Evolutionary conservation across 2,329 filamentous ascomycete species (phyloP), one percentile per base, ranked within the genome.

Genomic region (Sclerotinia spermophila): DNA sequence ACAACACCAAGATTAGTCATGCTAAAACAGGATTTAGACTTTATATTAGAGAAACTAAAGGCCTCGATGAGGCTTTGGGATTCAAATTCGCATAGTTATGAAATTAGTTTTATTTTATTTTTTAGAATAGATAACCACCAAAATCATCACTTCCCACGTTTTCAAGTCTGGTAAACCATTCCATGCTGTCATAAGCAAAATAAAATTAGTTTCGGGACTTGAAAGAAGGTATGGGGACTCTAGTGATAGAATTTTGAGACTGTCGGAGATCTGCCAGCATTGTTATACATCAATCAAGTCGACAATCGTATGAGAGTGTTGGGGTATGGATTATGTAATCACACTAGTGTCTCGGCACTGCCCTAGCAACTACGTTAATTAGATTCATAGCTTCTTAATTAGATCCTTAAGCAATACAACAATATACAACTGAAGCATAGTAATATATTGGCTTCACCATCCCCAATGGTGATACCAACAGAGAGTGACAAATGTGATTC

Each of bases 211-310:
- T 19, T 45, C 11, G 0, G 24, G 24, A 4, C 44, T n/a, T 48
- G 21, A 48, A 10, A 3, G 1, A 2, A n/a, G 2, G 48, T 0
- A 51, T 4, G 24, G 5, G 5, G 48, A 5, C n/a, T 15, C 13
- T 51, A 15, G 11, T 51, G 48, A 27, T 51, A 2, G 5, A 15
- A 8, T 27, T 27, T n/a, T 24, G 48, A 4, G n/a, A 15, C 5
- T 5, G 5, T 51, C 13, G 48, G 15, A 27, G 4, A 0, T 1
- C 45, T 48, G 4, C 11, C 10, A 48, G 21, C 24, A 48, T 1
- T 48, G 21, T 48, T n/a, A n/a, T 48, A 21, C 24, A 48, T n/a
- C 44, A 48, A 24, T 6, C 8, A 24, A 48, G 44, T 48, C 21
- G 21, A 10, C 19, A 19, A 48, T 17, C 44, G 8, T 17, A 48